These are phyloP conservation scores for Echeveria elegans DNA, from an alignment of 164 flowering plant species.

Conservation along the genomic window DNA sequence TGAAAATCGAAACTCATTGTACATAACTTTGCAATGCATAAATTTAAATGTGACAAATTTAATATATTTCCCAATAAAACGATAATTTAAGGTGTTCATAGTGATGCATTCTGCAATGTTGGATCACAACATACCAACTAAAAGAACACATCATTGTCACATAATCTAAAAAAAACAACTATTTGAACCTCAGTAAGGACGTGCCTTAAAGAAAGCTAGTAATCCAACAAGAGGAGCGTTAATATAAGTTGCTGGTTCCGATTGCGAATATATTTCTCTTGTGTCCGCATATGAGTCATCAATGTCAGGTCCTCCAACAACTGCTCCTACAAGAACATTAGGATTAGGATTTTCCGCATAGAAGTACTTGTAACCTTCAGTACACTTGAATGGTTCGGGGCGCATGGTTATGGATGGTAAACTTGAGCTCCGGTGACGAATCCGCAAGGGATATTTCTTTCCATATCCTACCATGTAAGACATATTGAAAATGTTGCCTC, in stretches of 20 bases:
- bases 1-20: too few relatives aligned
- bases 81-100: too few relatives aligned
- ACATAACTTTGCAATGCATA: too few relatives aligned
- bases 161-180: too few relatives aligned
- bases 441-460: slow-evolving; percentile 38
- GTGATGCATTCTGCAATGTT: too few relatives aligned
- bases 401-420: slow-evolving; percentile 35
- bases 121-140: too few relatives aligned
- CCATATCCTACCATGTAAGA: slow-evolving; percentile 87
- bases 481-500: slow-evolving; percentile 50
- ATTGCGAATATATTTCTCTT: slow-evolving; percentile 23
- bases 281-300: slow-evolving; percentile 38
- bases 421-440: slow-evolving; percentile 61
- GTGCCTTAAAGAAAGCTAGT: slow-evolving; percentile 38
- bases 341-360: slow-evolving; percentile 28
- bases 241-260: slow-evolving; percentile 66
- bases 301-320: slow-evolving; percentile 56
- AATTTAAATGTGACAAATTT: too few relatives aligned
- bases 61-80: too few relatives aligned
- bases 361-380: slow-evolving; percentile 32
- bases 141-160: too few relatives aligned
- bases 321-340: slow-evolving; percentile 45
- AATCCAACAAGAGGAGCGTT: slow-evolving; percentile 70
- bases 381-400: slow-evolving; percentile 28
- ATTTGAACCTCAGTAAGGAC: slow-evolving; percentile 5